Base-by-base conservation (phyloP, 2,329 filamentous ascomycete genomes). In the Blastomyces gilchristii region DNA sequence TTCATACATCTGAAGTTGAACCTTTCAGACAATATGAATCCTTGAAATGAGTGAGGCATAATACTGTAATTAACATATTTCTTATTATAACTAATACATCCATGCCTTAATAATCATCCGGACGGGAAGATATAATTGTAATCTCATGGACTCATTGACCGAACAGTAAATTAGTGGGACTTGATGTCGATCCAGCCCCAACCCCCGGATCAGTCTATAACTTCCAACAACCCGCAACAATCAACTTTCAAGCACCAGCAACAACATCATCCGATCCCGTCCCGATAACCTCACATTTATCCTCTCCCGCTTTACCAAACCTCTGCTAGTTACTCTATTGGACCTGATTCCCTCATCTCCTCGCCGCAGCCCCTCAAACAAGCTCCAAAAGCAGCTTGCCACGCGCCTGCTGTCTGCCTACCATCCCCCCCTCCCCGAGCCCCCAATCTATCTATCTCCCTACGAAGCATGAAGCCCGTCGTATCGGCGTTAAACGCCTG, bases 401-500 rank as follows among this genome's bases (percentile, higher is more conserved):
- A 14, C 52, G 11, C n/a, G 12, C 28, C 28, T 28, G 25, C 14
- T 16, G 0, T 7, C 25, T 54, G 12, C 25, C 52, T 54, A 18
- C 7, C 68, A 65, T 65, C 2, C 68, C 66, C 65, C 64, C 65
- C 67, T 28, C n/a, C 4, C 3, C 28, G 28, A 4, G 34, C 7
- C 34, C 34, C 34, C 34, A 37, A 49, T 50, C 47, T 2, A 47
- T 50, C 47, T 50, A 50, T 18, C 14, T 14, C 41, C n/a, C 9
- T 4, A 50, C 47, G 25, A 80, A 85, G 72, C 73, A 97, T 97
- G 92, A 97, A 97, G 87, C 92, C 93, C 69, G 82, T 97, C 74
- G 90, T 97, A 70, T 89, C 90, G 74, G 87, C 91, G 69, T 84
- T 92, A 80, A 92, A 96, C 80, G 93, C 92, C 73, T 97, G 92